These are phyloP conservation scores for Kuraishia borneana DNA, from an alignment of 805 yeast species.

Conservation along the genomic window DNA sequence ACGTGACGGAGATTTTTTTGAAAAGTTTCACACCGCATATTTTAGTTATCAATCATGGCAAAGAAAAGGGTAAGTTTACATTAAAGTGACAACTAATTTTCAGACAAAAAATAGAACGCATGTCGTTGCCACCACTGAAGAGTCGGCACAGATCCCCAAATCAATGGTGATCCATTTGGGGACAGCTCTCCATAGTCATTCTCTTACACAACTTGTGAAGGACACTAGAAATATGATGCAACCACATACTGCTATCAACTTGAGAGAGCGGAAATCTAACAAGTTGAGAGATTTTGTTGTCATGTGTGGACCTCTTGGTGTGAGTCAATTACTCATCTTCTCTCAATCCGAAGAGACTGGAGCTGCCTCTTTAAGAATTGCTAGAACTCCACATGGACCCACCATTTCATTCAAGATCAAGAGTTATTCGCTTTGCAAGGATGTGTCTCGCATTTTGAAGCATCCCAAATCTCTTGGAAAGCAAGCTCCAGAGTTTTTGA, in stretches of 20 bases:
- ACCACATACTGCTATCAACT: constrained; percentile 88
- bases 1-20: neutral
- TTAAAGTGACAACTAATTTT: neutral
- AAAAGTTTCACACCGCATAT: constrained; percentile 1
- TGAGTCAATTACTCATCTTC: constrained; percentile 78
- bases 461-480: constrained; percentile 70
- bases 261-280: constrained; percentile 79
- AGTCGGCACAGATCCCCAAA: constrained; percentile 64
- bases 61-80: constrained; percentile 20
- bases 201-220: constrained; percentile 71
- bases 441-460: constrained; percentile 56
- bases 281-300: constrained; percentile 87
- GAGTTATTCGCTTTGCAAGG: constrained; percentile 73
- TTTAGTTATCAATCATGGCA: constrained; percentile 5
- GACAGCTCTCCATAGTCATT: constrained; percentile 57
- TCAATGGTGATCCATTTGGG: constrained; percentile 94
- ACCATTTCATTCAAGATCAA: constrained; percentile 73
- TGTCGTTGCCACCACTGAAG: constrained; percentile 51
- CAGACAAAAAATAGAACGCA: constrained; percentile 82
- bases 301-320: constrained; percentile 97
- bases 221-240: constrained; percentile 90
- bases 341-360: constrained; percentile 73
- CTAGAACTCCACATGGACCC: constrained; percentile 91
- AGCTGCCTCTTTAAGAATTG: constrained; percentile 70
- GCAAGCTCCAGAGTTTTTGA: constrained; percentile 48